These are phyloP conservation scores for Mucor indicus DNA, from an alignment of 371 early-diverging fungal genomes.

Conservation along the genomic window DNA sequence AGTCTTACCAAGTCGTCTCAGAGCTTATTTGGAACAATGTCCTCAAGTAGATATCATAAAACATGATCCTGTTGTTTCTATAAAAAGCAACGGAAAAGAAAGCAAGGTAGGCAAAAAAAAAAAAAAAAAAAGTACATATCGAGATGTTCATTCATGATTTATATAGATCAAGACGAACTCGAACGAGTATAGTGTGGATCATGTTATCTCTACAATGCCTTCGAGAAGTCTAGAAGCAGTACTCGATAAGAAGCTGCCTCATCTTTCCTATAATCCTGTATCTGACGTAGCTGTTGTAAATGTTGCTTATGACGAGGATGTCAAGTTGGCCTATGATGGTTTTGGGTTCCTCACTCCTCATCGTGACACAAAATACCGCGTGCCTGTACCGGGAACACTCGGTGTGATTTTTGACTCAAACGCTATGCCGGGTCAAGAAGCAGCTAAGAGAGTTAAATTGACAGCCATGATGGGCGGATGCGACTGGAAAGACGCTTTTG, in stretches of 20 bases:
- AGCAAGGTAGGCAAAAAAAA: slow-evolving; percentile 28
- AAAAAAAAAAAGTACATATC: not conserved
- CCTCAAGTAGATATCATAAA: slow-evolving; percentile 55
- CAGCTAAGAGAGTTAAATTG: slow-evolving; percentile 42
- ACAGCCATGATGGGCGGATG: slow-evolving; percentile 95
- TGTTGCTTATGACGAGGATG: slow-evolving; percentile 57
- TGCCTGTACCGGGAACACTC: slow-evolving; percentile 56
- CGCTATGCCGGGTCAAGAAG: slow-evolving; percentile 69
- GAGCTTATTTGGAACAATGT: slow-evolving; percentile 36
- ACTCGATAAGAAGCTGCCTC: slow-evolving; percentile 25
- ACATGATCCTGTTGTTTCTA: slow-evolving; percentile 32
- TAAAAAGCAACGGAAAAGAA: slow-evolving; percentile 26
- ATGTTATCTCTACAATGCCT: slow-evolving; percentile 71
- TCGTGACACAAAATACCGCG: slow-evolving; percentile 36
- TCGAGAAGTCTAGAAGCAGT: slow-evolving; percentile 39
- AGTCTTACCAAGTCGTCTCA: slow-evolving; percentile 59
- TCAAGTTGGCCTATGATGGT: slow-evolving; percentile 60
- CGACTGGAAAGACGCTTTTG: slow-evolving; percentile 57
- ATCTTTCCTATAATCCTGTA: slow-evolving; percentile 58
- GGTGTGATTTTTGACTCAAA: slow-evolving; percentile 93
- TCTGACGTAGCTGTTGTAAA: slow-evolving; percentile 90
- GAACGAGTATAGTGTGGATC: slow-evolving; percentile 7
- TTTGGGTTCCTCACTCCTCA: slow-evolving; percentile 91
- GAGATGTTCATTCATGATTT: not conserved
- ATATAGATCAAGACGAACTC: slow-evolving; percentile 15